phyloP scores from a whole-genome alignment of 768 basidiomycete genomes.

The Termitomyces titanicus region DNA sequence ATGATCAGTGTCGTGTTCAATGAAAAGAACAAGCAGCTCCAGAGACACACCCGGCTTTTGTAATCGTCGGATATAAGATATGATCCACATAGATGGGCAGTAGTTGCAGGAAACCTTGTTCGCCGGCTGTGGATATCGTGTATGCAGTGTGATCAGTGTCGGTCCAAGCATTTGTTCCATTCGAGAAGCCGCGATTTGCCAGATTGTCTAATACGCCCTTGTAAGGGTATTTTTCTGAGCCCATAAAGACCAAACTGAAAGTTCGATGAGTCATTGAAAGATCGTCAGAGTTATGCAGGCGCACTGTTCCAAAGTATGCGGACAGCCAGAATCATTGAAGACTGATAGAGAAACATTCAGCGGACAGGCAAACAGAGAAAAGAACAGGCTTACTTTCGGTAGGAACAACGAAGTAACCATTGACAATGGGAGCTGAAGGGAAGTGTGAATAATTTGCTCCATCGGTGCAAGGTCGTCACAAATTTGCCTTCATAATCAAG shows the following conservation, averaged over 20 bases:
- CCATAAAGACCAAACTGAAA: slow-evolving; percentile 87
- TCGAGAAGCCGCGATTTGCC: slow-evolving; percentile 90
- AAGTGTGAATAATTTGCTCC: slow-evolving; percentile 13
- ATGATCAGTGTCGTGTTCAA: not conserved
- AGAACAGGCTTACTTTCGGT: slow-evolving; percentile 78
- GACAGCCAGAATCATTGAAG: slow-evolving; percentile 92
- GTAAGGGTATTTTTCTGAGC: slow-evolving; percentile 92
- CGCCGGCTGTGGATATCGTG: slow-evolving; percentile 93
- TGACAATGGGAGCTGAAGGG: slow-evolving; percentile 73
- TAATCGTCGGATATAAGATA: slow-evolving; percentile 93
- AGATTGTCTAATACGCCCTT: slow-evolving; percentile 95
- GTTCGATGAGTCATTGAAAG: slow-evolving; percentile 6
- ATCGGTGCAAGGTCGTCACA: slow-evolving; percentile 4
- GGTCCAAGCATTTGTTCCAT: slow-evolving; percentile 96
- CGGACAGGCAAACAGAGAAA: not conserved
- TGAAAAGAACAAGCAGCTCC: not conserved
- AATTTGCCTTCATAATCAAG: slow-evolving; percentile 83
- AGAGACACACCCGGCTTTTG: slow-evolving; percentile 69
- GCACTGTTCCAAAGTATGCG: slow-evolving; percentile 95
- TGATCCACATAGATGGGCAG: slow-evolving; percentile 93
- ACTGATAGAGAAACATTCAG: slow-evolving; percentile 40
- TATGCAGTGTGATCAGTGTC: slow-evolving; percentile 94
- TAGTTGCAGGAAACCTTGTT: slow-evolving; percentile 84
- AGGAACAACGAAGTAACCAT: slow-evolving; percentile 85
- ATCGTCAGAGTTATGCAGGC: slow-evolving; percentile 21